phyloP scores from a whole-genome alignment of 192 early-diverging fungal species.

The Globomyces pollinis-pini region DNA sequence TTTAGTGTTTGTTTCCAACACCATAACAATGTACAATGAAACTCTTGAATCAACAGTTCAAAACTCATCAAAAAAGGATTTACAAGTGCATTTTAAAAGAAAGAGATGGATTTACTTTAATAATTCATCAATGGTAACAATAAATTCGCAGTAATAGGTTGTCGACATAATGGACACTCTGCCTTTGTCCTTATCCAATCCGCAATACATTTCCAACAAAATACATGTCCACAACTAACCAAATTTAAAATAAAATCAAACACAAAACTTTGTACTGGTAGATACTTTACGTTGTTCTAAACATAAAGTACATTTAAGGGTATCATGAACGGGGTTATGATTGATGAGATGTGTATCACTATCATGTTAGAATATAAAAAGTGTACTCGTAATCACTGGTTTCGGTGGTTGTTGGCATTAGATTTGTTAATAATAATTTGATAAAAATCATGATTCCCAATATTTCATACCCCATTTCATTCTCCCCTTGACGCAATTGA shows the following conservation, averaged over 20 bases:
- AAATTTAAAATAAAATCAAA: no score
- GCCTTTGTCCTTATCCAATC: conserved; percentile 90
- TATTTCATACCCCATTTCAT: conserved; percentile 71
- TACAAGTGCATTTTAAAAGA: background rate
- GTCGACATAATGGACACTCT: conserved; percentile 92
- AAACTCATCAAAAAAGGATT: no score
- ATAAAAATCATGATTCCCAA: conserved; percentile 73
- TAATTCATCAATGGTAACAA: conserved; percentile 73
- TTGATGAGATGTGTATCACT: conserved; percentile 22
- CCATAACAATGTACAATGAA: no score
- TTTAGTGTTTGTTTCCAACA: no score
- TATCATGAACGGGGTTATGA: no score
- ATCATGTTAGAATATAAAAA: background rate
- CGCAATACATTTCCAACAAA: conserved; percentile 90
- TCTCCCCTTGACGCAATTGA: conserved; percentile 63
- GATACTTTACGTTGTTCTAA: conserved; percentile 64
- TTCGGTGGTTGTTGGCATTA: background rate
- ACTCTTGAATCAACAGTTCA: no score
- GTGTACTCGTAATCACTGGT: conserved; percentile 11
- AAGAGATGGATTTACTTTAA: conserved; percentile 6
- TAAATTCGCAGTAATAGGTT: conserved; percentile 62
- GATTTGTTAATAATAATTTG: conserved; percentile 41
- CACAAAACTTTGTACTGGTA: conserved; percentile 67
- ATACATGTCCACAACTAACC: conserved; percentile 87
- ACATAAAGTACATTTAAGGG: conserved; percentile 86